Evolutionary conservation across 148 eudicot genomes (phyloP).

Genomic region (Suaeda aralocaspica): DNA sequence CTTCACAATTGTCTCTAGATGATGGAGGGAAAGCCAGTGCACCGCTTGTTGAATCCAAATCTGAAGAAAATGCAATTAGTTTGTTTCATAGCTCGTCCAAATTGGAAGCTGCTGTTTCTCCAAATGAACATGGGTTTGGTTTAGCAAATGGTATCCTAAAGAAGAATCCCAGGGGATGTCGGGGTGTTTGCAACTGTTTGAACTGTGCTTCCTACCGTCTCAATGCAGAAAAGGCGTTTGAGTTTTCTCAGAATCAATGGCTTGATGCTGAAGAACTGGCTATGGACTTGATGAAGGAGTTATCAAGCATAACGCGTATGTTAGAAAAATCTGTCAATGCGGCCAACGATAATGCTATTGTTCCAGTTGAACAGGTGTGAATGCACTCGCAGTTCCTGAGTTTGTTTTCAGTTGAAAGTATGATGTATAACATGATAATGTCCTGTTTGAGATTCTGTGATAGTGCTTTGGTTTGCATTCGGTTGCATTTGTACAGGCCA

Average conservation of each 20-base stretch:
- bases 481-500: background rate
- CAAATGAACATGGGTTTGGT: conserved; percentile 15
- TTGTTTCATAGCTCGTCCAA: conserved; percentile 21
- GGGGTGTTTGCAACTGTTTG: conserved; percentile 73
- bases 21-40: conserved; percentile 15
- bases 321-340: conserved; percentile 32
- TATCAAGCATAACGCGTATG: conserved; percentile 37
- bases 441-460: background rate
- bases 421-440: background rate
- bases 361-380: conserved; percentile 38
- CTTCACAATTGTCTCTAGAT: conserved; percentile 5
- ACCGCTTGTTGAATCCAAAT: background rate
- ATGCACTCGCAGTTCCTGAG: background rate
- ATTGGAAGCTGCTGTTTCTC: conserved; percentile 20
- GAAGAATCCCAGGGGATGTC: conserved; percentile 70
- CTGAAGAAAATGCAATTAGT: conserved; percentile 14
- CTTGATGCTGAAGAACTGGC: conserved; percentile 68
- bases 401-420: background rate
- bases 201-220: conserved; percentile 66
- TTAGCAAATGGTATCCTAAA: conserved; percentile 52
- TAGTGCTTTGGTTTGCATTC: background rate
- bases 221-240: conserved; percentile 75
- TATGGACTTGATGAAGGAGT: conserved; percentile 48
- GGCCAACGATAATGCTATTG: conserved; percentile 20
- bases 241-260: conserved; percentile 71